Evolutionary conservation across 2,329 filamentous ascomycete species (phyloP).

Genomic region (Aureobasidium mangrovei): DNA sequence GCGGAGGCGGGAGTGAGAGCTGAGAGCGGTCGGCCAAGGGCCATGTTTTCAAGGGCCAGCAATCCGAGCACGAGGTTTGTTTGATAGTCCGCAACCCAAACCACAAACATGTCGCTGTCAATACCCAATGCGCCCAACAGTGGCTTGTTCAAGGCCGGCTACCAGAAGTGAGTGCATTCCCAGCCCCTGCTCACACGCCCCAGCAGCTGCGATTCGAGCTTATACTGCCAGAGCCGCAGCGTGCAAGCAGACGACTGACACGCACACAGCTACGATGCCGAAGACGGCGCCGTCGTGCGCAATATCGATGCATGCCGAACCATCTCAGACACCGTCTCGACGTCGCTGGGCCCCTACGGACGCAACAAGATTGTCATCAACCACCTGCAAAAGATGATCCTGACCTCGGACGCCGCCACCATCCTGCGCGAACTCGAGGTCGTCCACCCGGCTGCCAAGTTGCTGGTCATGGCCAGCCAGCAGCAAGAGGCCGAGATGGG

Average conservation of each 20-base stretch:
- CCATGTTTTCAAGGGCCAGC: conserved; percentile 2
- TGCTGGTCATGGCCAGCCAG: conserved; percentile 96
- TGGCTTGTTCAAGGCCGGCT: conserved; percentile 90
- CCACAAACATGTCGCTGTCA: conserved; percentile 72
- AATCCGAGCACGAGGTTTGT: neutral
- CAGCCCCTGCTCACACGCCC: neutral
- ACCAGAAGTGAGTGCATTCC: conserved; percentile 66
- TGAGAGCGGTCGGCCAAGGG: neutral
- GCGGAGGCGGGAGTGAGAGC: conserved; percentile 5
- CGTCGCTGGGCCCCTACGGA: conserved; percentile 91
- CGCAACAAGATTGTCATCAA: conserved; percentile 99
- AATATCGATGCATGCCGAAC: conserved; percentile 98
- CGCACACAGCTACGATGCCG: conserved; percentile 76
- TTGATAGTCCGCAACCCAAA: neutral
- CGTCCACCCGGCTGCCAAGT: conserved; percentile 93
- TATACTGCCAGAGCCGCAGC: conserved; percentile 20
- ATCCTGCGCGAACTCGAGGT: conserved; percentile 97
- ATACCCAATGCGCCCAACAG: conserved; percentile 91
- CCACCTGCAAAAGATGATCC: conserved; percentile 98
- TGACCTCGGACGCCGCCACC: conserved; percentile 94
- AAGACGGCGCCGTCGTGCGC: conserved; percentile 96
- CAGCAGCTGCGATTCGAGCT: conserved; percentile 14
- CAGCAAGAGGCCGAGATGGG: conserved; percentile 99
- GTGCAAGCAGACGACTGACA: conserved; percentile 24
- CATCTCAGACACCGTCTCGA: conserved; percentile 93